phyloP scores from a whole-genome alignment of 495 filamentous ascomycete species.

The Tuber aestivum region DNA sequence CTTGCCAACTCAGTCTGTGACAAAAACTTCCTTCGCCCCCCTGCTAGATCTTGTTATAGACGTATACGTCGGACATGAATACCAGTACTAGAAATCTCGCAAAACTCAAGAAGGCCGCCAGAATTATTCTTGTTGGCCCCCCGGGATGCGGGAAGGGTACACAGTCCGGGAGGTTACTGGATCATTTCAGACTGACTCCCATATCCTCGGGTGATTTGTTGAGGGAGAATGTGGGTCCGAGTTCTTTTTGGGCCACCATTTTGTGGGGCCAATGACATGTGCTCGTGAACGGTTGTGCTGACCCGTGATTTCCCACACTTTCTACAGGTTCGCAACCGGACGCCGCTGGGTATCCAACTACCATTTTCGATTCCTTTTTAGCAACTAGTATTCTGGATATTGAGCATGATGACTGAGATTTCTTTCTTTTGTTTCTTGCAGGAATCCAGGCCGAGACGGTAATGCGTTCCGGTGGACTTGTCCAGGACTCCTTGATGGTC shows the following conservation, averaged over 20 bases:
- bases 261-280: conserved; percentile 12
- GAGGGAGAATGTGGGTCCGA: conserved; percentile 63
- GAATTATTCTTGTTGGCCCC: conserved; percentile 92
- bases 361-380: background rate
- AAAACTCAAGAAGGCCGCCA: conserved; percentile 73
- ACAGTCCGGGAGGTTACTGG: conserved; percentile 78
- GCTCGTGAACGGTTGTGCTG: conserved; percentile 8
- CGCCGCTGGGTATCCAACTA: conserved; percentile 62
- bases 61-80: background rate
- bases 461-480: conserved; percentile 76
- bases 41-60: background rate
- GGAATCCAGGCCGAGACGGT: conserved; percentile 81
- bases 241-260: conserved; percentile 10
- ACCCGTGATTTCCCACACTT: background rate
- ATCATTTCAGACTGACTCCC: conserved; percentile 78
- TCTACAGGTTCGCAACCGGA: conserved; percentile 60
- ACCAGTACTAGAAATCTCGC: conserved; percentile 38
- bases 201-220: conserved; percentile 92
- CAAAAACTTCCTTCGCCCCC: background rate
- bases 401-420: conserved; percentile 14
- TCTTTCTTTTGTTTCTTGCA: conserved; percentile 39
- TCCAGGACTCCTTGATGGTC: conserved; percentile 85
- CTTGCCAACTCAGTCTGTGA: background rate
- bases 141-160: conserved; percentile 91
- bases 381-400: background rate